Conservation (phyloP, 2,329 filamentous ascomycete species). For the Fusarium buharicum region DNA sequence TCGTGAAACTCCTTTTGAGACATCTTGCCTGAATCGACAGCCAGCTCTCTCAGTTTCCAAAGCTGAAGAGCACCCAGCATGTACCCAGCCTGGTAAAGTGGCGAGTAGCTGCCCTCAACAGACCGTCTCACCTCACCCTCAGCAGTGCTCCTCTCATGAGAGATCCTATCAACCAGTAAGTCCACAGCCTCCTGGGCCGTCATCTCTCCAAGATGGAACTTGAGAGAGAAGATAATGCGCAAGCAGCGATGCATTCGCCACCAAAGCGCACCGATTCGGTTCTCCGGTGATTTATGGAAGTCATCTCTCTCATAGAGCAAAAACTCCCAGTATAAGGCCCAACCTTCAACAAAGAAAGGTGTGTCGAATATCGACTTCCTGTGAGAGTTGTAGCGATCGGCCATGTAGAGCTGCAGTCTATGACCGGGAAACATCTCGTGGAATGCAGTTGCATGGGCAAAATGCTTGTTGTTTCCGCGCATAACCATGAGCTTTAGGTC, state of each 20-base stretch:
- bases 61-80: conserved; percentile 29
- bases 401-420: conserved; percentile 32
- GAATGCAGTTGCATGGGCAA: conserved; percentile 23
- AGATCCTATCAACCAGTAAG: conserved; percentile 10
- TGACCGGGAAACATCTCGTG: conserved; percentile 35
- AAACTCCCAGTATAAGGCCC: conserved; percentile 37
- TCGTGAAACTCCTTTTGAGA: conserved; percentile 33
- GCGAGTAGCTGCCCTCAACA: conserved; percentile 30
- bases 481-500: conserved; percentile 35
- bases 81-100: conserved; percentile 32
- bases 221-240: conserved; percentile 21
- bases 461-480: conserved; percentile 31
- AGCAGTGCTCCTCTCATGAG: conserved; percentile 28
- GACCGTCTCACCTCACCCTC: conserved; percentile 30
- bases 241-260: conserved; percentile 35
- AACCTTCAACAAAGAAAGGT: conserved; percentile 30
- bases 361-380: conserved; percentile 31
- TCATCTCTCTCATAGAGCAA: conserved; percentile 28
- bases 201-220: conserved; percentile 33
- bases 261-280: conserved; percentile 31
- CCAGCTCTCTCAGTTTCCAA: conserved; percentile 31
- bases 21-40: conserved; percentile 16
- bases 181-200: conserved; percentile 32
- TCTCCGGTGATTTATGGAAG: conserved; percentile 27
- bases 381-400: conserved; percentile 27